These are phyloP conservation scores for Nadsonia starkeyi-henricii DNA, from an alignment of 1,139 yeast genomes.

Conservation along the genomic window DNA sequence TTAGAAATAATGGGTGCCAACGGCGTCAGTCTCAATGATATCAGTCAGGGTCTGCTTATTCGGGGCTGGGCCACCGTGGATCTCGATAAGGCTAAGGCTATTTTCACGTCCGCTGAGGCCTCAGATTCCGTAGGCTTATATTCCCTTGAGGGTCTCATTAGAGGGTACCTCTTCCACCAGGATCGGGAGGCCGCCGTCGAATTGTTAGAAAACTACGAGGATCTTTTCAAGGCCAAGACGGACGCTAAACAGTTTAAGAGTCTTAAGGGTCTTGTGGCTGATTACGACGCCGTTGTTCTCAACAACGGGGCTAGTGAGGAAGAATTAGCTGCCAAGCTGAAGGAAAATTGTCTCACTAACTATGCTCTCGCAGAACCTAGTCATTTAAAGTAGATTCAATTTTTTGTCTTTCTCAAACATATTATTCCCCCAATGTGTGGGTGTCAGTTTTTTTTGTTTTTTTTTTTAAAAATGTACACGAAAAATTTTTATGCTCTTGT, in stretches of 20 bases:
- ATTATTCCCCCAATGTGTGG: not conserved
- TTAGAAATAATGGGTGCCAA: not conserved
- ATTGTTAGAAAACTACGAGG: not conserved
- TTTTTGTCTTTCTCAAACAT: not conserved
- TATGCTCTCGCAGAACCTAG: not conserved
- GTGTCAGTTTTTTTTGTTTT: too few species aligned
- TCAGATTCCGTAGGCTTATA: not conserved
- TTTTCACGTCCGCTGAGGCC: not conserved
- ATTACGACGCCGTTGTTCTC: not conserved
- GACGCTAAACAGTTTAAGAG: not conserved
- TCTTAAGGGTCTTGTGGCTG: not conserved
- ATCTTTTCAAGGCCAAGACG: not conserved
- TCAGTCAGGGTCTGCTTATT: not conserved
- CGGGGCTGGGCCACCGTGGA: not conserved
- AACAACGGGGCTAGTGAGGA: not conserved
- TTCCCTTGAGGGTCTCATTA: not conserved
- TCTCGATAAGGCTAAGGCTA: not conserved
- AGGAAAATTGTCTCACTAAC: not conserved
- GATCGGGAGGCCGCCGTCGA: not conserved
- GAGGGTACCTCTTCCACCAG: not conserved
- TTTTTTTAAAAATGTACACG: not conserved
- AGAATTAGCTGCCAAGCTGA: not conserved
- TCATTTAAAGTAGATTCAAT: not conserved
- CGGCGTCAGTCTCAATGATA: not conserved
- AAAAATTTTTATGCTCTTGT: not conserved